A percentile compares a stretch with the other conserved stretches of the same genome.
Evolutionary conservation across 768 basidiomycete genomes (phyloP).

Genomic region (Macrolepiota fuliginosa): DNA sequence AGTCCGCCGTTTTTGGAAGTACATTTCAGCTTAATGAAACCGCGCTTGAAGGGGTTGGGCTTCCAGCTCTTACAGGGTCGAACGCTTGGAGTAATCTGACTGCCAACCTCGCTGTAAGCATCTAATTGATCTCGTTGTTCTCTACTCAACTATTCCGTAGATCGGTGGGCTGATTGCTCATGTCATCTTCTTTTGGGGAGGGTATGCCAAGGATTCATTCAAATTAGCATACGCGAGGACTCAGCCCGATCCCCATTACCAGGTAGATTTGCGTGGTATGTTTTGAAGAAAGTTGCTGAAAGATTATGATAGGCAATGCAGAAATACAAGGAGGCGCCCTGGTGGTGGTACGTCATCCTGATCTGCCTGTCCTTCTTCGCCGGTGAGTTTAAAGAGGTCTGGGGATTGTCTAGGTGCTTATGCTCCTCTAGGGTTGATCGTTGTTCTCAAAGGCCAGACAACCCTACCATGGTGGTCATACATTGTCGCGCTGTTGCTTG

Average conservation of each 20-base stretch:
- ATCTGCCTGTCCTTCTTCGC: constrained; percentile 51
- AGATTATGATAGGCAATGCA: constrained; percentile 41
- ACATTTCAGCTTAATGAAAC: constrained; percentile 53
- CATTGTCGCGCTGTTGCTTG: constrained; percentile 52
- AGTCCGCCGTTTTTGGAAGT: constrained; percentile 49
- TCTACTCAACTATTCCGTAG: constrained; percentile 21
- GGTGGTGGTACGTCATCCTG: constrained; percentile 58
- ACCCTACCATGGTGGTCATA: constrained; percentile 65
- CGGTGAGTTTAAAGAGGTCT: constrained; percentile 31
- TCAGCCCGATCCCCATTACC: constrained; percentile 57
- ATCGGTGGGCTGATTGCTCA: constrained; percentile 62
- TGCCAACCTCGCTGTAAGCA: constrained; percentile 42
- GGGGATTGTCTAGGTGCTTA: neutral
- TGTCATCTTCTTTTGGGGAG: constrained; percentile 55
- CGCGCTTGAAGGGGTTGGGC: constrained; percentile 46
- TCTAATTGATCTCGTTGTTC: neutral
- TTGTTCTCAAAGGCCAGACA: constrained; percentile 55
- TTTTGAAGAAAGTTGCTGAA: neutral
- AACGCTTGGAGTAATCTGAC: constrained; percentile 51
- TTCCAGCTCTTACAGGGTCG: constrained; percentile 49
- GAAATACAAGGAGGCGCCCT: constrained; percentile 58
- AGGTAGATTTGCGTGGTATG: constrained; percentile 25
- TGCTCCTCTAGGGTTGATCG: constrained; percentile 42
- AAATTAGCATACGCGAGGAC: constrained; percentile 41
- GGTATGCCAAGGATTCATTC: constrained; percentile 47